These are phyloP conservation scores for Xylariomycetidae sp. DNA, from an alignment of 2,329 filamentous ascomycete genomes.

Conservation along the genomic window DNA sequence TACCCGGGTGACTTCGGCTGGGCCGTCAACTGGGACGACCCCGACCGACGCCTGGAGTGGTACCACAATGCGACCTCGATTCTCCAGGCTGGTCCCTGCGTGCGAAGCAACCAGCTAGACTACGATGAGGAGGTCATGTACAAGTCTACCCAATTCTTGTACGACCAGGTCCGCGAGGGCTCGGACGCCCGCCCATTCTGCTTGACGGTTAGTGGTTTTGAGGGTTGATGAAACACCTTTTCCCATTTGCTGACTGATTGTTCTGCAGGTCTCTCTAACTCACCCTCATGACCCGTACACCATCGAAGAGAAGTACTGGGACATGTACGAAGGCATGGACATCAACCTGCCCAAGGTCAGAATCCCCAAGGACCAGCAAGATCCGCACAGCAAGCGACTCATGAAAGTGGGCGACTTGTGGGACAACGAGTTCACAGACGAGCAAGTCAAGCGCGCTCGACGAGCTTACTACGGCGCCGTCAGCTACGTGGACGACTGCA, in stretches of 20 bases:
- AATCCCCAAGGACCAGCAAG: conserved; percentile 75
- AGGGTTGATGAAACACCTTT: not conserved
- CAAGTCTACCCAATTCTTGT: conserved; percentile 81
- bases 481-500: conserved; percentile 89
- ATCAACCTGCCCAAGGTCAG: conserved; percentile 75
- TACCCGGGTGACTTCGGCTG: conserved; percentile 93
- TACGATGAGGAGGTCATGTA: conserved; percentile 97
- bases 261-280: conserved; percentile 67
- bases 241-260: conserved; percentile 5
- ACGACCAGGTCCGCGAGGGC: conserved; percentile 81
- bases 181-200: conserved; percentile 71
- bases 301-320: conserved; percentile 91
- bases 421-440: conserved; percentile 75
- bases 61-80: conserved; percentile 96
- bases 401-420: conserved; percentile 82
- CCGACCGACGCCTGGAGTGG: conserved; percentile 81
- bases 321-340: conserved; percentile 81
- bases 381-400: conserved; percentile 80
- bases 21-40: conserved; percentile 93
- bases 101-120: conserved; percentile 90
- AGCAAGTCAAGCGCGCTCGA: conserved; percentile 78
- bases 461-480: conserved; percentile 90
- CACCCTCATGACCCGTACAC: conserved; percentile 95
- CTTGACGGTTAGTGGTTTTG: conserved; percentile 55
- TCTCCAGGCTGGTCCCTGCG: conserved; percentile 79